These are phyloP conservation scores for Auxenochlorella pyrenoidosa DNA, from an alignment of 139 green algal genomes.

Conservation along the genomic window DNA sequence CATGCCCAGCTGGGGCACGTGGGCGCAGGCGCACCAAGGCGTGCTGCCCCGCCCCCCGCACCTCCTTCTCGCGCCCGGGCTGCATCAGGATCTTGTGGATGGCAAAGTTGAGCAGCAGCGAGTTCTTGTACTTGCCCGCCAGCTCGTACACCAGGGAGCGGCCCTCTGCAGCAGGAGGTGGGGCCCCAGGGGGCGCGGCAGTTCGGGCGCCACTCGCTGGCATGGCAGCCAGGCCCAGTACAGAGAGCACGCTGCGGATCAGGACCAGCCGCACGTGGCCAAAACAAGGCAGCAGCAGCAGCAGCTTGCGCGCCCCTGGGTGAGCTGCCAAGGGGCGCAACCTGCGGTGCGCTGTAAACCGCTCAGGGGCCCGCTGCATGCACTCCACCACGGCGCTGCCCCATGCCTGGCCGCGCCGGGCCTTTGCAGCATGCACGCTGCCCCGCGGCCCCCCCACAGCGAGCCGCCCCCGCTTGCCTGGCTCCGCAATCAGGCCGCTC, in stretches of 20 bases:
- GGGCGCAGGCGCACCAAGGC: background rate
- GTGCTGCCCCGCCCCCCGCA: background rate
- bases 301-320: too few relatives aligned
- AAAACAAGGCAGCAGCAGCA: too few relatives aligned
- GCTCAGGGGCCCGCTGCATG: too few relatives aligned
- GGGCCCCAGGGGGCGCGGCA: background rate
- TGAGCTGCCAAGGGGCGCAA: too few relatives aligned
- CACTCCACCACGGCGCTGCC: too few relatives aligned
- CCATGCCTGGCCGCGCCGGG: too few relatives aligned
- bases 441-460: background rate
- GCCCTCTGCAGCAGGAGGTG: conserved; percentile 37
- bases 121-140: conserved; percentile 67
- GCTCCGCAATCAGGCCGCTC: conserved; percentile 63
- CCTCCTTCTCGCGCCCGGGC: conserved; percentile 60
- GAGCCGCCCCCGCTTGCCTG: conserved; percentile 27
- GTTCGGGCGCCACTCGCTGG: too few relatives aligned
- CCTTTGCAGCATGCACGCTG: too few relatives aligned
- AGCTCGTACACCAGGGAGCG: conserved; percentile 83
- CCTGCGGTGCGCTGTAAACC: too few relatives aligned
- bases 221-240: background rate
- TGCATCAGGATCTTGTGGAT: conserved; percentile 81
- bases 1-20: background rate
- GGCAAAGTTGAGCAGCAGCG: conserved; percentile 85
- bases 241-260: background rate
- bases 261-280: too few relatives aligned